Percentiles rank a stretch among this genome's conserved stretches.
Conservation (phyloP, 441 rosid genomes). For the Aquilaria agallochum region DNA sequence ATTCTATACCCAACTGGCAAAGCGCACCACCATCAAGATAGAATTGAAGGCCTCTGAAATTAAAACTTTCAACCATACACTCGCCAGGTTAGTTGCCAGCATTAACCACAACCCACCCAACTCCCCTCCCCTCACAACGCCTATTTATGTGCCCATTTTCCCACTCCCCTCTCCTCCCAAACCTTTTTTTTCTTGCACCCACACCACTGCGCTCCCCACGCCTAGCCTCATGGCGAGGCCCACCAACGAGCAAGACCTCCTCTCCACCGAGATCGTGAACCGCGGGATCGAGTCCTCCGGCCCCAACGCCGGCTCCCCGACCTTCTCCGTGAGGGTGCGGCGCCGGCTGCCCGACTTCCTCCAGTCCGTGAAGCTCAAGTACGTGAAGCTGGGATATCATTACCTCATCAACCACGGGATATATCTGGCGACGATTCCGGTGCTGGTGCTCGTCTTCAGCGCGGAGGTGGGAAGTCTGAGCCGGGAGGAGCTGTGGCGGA, state of each 20-base stretch:
- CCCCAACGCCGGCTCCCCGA: conserved; percentile 78
- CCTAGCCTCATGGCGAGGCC: conserved; percentile 29
- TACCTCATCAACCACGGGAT: conserved; percentile 83
- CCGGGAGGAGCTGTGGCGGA: conserved; percentile 73
- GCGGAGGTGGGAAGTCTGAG: conserved; percentile 85
- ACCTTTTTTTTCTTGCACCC: conserved; percentile 8
- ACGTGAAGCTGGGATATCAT: conserved; percentile 87
- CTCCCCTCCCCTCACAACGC: conserved; percentile 10
- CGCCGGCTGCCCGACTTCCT: conserved; percentile 87
- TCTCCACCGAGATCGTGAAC: conserved; percentile 87
- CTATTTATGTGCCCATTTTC: background rate
- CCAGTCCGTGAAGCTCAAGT: conserved; percentile 89
- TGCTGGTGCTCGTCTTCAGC: conserved; percentile 68
- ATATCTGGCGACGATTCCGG: conserved; percentile 81
- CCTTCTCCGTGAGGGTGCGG: conserved; percentile 82
- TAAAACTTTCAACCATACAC: conserved; percentile 42
- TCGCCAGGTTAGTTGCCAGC: conserved; percentile 39
- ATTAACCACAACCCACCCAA: conserved; percentile 59
- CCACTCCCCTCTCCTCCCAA: background rate
- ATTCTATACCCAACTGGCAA: background rate
- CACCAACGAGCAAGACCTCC: conserved; percentile 55
- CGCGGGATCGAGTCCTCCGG: conserved; percentile 84
- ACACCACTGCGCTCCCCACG: background rate
- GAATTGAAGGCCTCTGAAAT: conserved; percentile 25
- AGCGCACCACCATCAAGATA: background rate